Evolutionary conservation across 768 basidiomycete genomes (phyloP).

Genomic region (Mycena vitilis): DNA sequence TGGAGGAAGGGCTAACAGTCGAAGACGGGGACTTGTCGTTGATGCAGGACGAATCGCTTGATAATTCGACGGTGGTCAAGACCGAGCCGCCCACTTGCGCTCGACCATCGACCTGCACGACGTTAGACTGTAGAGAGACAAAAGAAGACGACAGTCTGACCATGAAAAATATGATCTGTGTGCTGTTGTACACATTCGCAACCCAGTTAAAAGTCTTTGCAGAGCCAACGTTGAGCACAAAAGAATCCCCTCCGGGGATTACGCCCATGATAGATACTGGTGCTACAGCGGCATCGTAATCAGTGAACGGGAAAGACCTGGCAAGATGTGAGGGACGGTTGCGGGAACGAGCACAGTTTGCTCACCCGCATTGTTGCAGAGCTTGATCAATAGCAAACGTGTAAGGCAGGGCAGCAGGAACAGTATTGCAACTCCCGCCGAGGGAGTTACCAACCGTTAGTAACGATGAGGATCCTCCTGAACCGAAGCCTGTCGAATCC

Average conservation of each 20-base stretch:
- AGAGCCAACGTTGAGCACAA: conserved; percentile 54
- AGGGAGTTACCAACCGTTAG: conserved; percentile 60
- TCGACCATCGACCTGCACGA: conserved; percentile 19
- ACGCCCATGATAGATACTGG: conserved; percentile 69
- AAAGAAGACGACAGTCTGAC: conserved; percentile 49
- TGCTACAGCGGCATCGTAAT: conserved; percentile 56
- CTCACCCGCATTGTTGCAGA: conserved; percentile 27
- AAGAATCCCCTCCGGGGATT: conserved; percentile 70
- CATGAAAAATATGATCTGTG: conserved; percentile 68
- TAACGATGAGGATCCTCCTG: conserved; percentile 68
- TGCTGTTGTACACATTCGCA: conserved; percentile 68
- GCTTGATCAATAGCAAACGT: not conserved
- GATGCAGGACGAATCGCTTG: conserved; percentile 37
- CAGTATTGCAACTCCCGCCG: conserved; percentile 64
- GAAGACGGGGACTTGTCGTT: conserved; percentile 38
- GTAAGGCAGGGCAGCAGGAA: conserved; percentile 50
- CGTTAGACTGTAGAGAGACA: not conserved
- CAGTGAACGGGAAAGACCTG: conserved; percentile 61
- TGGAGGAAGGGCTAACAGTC: conserved; percentile 24
- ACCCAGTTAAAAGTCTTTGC: conserved; percentile 63
- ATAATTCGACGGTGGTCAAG: conserved; percentile 13
- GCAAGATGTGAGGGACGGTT: not conserved
- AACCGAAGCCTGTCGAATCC: conserved; percentile 74
- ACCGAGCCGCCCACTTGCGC: conserved; percentile 11
- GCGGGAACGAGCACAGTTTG: not conserved